phyloP scores from a whole-genome alignment of 2,329 filamentous ascomycete genomes.

The Xylaria sp. region DNA sequence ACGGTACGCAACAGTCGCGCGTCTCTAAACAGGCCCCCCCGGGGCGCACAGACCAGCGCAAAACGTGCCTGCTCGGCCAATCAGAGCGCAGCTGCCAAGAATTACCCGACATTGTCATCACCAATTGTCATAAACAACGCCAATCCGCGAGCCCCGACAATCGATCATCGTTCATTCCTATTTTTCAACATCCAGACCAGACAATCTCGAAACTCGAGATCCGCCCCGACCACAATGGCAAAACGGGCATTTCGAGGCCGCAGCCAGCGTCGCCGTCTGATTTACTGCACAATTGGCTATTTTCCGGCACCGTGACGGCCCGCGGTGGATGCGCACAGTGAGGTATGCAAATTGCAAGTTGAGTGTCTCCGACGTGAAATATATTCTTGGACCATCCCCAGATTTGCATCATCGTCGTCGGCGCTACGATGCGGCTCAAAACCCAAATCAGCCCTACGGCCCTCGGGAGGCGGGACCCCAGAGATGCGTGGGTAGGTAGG shows the following conservation, averaged over 20 bases:
- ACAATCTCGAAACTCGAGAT: conserved; percentile 13
- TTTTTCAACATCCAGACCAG: conserved; percentile 33
- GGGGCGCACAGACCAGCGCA: conserved; percentile 31
- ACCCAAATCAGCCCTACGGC: conserved; percentile 40
- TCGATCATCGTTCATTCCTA: conserved; percentile 28
- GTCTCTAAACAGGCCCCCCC: conserved; percentile 23
- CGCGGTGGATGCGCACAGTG: conserved; percentile 4
- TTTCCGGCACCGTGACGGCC: conserved; percentile 21
- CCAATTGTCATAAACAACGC: conserved; percentile 36
- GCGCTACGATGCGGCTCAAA: conserved; percentile 43
- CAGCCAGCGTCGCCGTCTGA: conserved; percentile 27
- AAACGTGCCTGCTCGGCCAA: conserved; percentile 31
- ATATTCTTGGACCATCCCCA: conserved; percentile 31
- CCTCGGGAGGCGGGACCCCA: conserved; percentile 27
- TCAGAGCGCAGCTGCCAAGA: conserved; percentile 25
- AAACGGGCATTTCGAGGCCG: conserved; percentile 6
- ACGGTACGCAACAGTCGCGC: conserved; percentile 24
- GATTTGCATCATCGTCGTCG: conserved; percentile 40
- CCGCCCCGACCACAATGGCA: conserved; percentile 1
- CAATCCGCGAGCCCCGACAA: conserved; percentile 26
- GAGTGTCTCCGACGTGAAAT: conserved; percentile 33
- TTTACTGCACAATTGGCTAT: conserved; percentile 25
- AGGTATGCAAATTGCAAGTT: conserved; percentile 22
- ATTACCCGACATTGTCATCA: conserved; percentile 25
- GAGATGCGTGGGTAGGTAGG: conserved; percentile 23